A percentile compares a stretch with the other conserved stretches of the same genome.
These are phyloP conservation scores for Fusarium poae DNA, from an alignment of 2,329 filamentous ascomycete genomes.

Conservation along the genomic window DNA sequence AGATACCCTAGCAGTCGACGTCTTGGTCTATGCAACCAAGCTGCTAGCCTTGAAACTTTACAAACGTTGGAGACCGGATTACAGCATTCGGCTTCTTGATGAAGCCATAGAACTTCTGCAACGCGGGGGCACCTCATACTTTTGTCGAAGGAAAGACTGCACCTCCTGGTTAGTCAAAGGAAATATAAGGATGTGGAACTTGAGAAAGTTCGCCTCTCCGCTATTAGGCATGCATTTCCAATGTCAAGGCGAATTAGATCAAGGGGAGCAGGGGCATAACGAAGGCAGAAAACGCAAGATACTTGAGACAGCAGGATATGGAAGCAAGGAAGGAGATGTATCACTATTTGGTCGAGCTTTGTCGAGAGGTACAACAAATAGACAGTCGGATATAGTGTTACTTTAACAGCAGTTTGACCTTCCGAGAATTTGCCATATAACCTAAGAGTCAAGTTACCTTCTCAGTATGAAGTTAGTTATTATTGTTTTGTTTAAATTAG, in stretches of 20 bases:
- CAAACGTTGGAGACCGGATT: accelerated
- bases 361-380: not conserved
- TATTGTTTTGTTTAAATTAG: no score
- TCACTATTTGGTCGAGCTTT: not conserved
- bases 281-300: not conserved
- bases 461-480: no score
- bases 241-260: not conserved
- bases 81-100: not conserved
- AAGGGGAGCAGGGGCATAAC: not conserved
- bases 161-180: not conserved
- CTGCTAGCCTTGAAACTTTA: not conserved
- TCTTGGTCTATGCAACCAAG: not conserved
- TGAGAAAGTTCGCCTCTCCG: not conserved
- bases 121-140: not conserved
- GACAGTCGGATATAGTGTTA: not conserved
- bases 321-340: not conserved
- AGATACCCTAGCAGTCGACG: no score
- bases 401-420: not conserved
- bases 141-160: not conserved
- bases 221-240: not conserved
- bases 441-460: no score
- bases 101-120: not conserved
- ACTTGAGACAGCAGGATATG: not conserved
- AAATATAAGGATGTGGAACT: not conserved
- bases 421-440: not conserved